phyloP scores from a whole-genome alignment of 441 rosid genomes.

The Corymbia calophylla region DNA sequence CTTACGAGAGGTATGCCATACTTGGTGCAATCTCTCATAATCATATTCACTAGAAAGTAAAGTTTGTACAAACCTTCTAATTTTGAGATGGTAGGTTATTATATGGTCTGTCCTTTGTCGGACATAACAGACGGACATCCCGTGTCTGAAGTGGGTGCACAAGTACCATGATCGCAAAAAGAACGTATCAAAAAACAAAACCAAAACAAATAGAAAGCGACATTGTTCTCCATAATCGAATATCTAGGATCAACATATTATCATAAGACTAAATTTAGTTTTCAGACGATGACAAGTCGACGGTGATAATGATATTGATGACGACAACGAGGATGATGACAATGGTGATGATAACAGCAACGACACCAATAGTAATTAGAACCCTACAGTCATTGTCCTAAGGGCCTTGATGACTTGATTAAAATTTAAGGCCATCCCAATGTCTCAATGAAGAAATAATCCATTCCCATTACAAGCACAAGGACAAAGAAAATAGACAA shows the following conservation, averaged over 20 bases:
- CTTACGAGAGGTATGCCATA: background rate
- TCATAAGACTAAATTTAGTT: background rate
- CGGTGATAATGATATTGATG: background rate
- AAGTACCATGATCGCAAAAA: background rate
- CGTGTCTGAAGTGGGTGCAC: background rate
- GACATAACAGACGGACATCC: background rate
- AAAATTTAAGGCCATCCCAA: background rate
- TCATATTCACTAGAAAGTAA: background rate
- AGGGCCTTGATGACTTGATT: background rate
- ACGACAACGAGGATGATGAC: background rate
- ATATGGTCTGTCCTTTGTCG: background rate
- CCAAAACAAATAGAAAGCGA: background rate
- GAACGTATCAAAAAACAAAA: background rate
- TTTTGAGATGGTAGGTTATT: background rate
- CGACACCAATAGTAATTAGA: background rate
- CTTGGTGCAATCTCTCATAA: background rate
- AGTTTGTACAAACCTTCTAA: background rate
- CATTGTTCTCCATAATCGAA: background rate
- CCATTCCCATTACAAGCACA: background rate
- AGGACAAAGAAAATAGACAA: background rate
- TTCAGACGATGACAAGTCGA: background rate
- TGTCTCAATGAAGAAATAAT: background rate
- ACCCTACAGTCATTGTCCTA: background rate
- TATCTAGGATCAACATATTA: background rate
- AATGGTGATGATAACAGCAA: background rate